phyloP scores from a whole-genome alignment of 31 red algal genomes.

The Endocladia muricata region DNA sequence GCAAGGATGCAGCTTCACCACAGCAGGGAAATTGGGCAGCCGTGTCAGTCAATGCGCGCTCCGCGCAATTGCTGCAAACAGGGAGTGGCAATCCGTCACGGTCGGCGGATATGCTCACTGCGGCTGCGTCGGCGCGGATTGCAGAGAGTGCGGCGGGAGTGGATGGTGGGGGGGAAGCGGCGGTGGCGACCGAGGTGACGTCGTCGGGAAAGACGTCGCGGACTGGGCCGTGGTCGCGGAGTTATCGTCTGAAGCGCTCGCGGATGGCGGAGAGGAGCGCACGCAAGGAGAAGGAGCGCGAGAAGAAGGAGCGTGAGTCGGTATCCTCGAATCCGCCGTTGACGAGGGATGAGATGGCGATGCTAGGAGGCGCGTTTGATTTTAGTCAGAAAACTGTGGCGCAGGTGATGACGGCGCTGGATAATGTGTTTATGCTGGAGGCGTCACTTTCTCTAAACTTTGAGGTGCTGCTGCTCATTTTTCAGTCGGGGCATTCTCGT shows the following conservation, averaged over 20 bases:
- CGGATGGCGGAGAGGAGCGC: neutral
- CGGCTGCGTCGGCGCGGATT: neutral
- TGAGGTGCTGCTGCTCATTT: conserved; percentile 81
- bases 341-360: conserved; percentile 66
- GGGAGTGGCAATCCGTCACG: neutral
- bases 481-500: conserved; percentile 93
- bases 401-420: conserved; percentile 89
- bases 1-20: neutral
- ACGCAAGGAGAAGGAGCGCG: conserved; percentile 9
- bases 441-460: conserved; percentile 78
- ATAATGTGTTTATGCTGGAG: conserved; percentile 93
- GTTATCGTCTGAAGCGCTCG: neutral
- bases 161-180: no score
- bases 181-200: no score
- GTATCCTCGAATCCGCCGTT: conserved; percentile 37
- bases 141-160: neutral
- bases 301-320: conserved; percentile 37
- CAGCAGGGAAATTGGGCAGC: neutral
- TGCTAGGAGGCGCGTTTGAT: conserved; percentile 84
- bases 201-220: neutral
- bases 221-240: neutral
- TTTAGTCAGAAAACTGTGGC: conserved; percentile 88
- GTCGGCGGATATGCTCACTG: neutral
- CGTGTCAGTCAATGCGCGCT: neutral
- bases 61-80: neutral